phyloP scores from a whole-genome alignment of 2,329 filamentous ascomycete species.

The Xylariales sp. region DNA sequence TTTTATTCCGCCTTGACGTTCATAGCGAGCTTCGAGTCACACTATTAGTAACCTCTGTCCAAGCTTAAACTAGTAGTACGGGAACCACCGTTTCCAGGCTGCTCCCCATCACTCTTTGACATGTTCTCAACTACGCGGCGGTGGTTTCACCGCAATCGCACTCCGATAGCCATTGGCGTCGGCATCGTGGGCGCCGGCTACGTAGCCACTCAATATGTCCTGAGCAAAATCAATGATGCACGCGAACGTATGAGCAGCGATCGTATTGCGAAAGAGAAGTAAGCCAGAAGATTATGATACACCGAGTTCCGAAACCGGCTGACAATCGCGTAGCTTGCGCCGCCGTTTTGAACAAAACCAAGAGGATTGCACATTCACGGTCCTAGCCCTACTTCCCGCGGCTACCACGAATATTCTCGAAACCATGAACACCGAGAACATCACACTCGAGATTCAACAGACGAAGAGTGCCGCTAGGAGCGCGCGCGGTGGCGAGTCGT shows the following conservation, averaged over 20 bases:
- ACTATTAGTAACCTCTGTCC: conserved; percentile 12
- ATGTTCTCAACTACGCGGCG: conserved; percentile 81
- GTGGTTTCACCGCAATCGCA: conserved; percentile 94
- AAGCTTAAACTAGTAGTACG: background rate
- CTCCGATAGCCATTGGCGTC: conserved; percentile 86
- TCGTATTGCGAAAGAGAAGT: conserved; percentile 97
- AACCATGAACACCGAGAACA: conserved; percentile 88
- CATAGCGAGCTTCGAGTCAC: conserved; percentile 36
- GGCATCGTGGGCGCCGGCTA: conserved; percentile 92
- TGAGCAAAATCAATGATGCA: conserved; percentile 91
- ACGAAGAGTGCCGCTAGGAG: conserved; percentile 81
- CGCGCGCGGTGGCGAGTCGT: conserved; percentile 66
- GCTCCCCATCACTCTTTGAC: conserved; percentile 35
- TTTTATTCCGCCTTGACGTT: background rate
- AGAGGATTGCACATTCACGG: conserved; percentile 97
- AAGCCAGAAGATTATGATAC: conserved; percentile 48
- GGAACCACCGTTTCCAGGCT: conserved; percentile 3
- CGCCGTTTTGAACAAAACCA: conserved; percentile 99
- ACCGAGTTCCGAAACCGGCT: background rate
- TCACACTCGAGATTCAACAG: conserved; percentile 93
- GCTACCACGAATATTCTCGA: conserved; percentile 90
- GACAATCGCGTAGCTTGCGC: conserved; percentile 72
- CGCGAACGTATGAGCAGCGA: conserved; percentile 97
- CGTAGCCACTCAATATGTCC: conserved; percentile 89
- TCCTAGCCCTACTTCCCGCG: conserved; percentile 93